Evolutionary conservation across 2,329 filamentous ascomycete genomes (phyloP), one percentile per base, ranked within the genome.

Genomic region (Annulohypoxylon truncatum): DNA sequence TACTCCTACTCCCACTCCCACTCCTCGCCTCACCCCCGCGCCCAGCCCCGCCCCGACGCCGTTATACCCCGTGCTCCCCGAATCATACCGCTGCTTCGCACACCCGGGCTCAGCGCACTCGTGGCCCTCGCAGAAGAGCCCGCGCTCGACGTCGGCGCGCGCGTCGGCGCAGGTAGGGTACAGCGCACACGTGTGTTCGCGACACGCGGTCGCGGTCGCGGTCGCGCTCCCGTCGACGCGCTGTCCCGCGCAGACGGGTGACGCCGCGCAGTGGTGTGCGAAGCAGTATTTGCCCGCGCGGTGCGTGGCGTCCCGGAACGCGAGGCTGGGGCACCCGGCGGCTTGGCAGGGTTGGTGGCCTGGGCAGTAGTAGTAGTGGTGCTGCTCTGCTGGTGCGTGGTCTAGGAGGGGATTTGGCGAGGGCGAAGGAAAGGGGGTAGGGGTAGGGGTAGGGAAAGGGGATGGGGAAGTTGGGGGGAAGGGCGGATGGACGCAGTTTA

Each of bases 271-370:
- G 64, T 65, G 70, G 52, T 74, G 73, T 1, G 56, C 42, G 46
- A 61, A 69, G 61, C 72, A 74, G 57, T 53, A 71, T 42, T 31
- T 51, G 12, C 54, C 48, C 10, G 59, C 63, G 47, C 72, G 68
- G 67, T 73, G 62, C 73, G 79, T 46, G 71, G 73, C 3, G 74
- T 77, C n/a, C 71, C 79, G 57, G 67, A 78, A 64, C 72, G 75
- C 67, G 73, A 77, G 62, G 28, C 69, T 12, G 1, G 44, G 26
- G 55, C 71, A 73, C 13, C 58, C 58, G 8, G n/a, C 22, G 6
- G 52, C 65, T 10, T 68, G 44, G 67, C 73, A 74, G 18, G 53
- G 20, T 42, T 60, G 63, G 68, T 74, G 71, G 8, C 42, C 59
- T 9, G 55, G 50, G 62, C 70, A 74, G 60, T 59, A 72, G 24